Percentiles rank a stretch among this genome's conserved stretches.
Evolutionary conservation across 208 protist species (phyloP).

Genomic region (Trypanosoma avium): DNA sequence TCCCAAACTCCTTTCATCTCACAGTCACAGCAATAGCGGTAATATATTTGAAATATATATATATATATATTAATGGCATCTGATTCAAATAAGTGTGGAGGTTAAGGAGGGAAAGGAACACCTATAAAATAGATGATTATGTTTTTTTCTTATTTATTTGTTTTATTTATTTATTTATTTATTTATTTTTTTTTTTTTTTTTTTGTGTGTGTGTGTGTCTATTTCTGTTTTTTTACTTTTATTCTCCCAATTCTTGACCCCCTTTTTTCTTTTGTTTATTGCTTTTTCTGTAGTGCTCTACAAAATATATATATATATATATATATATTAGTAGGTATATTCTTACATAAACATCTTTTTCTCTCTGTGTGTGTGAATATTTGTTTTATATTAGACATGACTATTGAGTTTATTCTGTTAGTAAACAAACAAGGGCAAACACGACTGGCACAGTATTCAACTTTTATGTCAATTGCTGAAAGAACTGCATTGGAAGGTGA

Average conservation of each 20-base stretch:
- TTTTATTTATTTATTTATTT: background rate
- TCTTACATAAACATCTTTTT: constrained; percentile 1
- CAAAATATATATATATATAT: constrained; percentile 3
- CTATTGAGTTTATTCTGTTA: constrained; percentile 95
- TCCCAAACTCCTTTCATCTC: too few species aligned
- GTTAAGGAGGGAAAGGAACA: too few species aligned
- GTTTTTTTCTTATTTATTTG: background rate
- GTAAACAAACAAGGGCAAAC: constrained; percentile 98
- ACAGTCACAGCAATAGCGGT: too few species aligned
- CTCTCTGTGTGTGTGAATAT: background rate
- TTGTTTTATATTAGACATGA: constrained; percentile 23
- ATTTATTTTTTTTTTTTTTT: background rate
- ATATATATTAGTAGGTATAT: constrained; percentile 14
- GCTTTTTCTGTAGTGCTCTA: background rate
- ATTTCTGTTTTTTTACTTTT: background rate
- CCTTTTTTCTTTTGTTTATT: constrained; percentile 5
- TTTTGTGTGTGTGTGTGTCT: background rate
- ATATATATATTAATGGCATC: too few species aligned
- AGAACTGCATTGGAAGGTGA: constrained; percentile 90
- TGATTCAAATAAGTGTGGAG: too few species aligned
- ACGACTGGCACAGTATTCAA: constrained; percentile 90
- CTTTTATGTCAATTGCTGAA: constrained; percentile 73
- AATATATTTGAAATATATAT: too few species aligned
- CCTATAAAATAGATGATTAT: too few species aligned
- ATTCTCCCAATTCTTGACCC: background rate